Percentiles rank a stretch among this genome's conserved stretches.
These are phyloP conservation scores for Sporothrix brasiliensis DNA, from an alignment of 2,329 filamentous ascomycete genomes.

Conservation along the genomic window DNA sequence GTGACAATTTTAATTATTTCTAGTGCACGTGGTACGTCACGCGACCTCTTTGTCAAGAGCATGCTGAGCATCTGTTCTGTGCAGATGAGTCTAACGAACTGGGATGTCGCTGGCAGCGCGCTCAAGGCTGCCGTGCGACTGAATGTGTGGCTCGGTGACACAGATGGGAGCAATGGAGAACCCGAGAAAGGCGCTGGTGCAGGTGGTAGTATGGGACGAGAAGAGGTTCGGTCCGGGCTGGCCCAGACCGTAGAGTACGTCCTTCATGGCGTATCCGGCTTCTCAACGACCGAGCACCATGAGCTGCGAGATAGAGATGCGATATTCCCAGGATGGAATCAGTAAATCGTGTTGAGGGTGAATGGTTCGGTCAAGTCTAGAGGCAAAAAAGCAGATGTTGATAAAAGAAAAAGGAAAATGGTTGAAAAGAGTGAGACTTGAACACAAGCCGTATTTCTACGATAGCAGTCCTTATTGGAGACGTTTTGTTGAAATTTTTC, in stretches of 20 bases:
- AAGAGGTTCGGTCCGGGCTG: neutral
- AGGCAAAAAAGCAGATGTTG: neutral
- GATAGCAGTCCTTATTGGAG: neutral
- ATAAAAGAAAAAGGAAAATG: neutral
- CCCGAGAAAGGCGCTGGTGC: neutral
- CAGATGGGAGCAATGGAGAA: neutral
- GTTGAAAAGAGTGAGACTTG: constrained; percentile 19
- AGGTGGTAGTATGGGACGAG: neutral
- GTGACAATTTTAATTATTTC: constrained; percentile 48
- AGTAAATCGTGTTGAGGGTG: neutral
- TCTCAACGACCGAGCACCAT: constrained; percentile 3
- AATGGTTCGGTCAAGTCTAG: neutral
- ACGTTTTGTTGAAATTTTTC: neutral
- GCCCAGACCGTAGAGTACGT: neutral
- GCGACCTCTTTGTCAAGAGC: constrained; percentile 52
- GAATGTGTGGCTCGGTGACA: constrained; percentile 48
- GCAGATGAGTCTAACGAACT: constrained; percentile 54
- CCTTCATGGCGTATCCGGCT: neutral
- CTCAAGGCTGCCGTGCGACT: constrained; percentile 46
- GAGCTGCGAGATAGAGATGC: constrained; percentile 1
- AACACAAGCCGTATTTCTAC: constrained; percentile 12
- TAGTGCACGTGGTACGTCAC: constrained; percentile 45
- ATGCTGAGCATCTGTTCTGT: constrained; percentile 50
- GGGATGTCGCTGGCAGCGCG: constrained; percentile 49
- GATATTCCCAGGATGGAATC: neutral